Conservation (phyloP, 768 basidiomycete species). For the Favolaschia claudopus region DNA sequence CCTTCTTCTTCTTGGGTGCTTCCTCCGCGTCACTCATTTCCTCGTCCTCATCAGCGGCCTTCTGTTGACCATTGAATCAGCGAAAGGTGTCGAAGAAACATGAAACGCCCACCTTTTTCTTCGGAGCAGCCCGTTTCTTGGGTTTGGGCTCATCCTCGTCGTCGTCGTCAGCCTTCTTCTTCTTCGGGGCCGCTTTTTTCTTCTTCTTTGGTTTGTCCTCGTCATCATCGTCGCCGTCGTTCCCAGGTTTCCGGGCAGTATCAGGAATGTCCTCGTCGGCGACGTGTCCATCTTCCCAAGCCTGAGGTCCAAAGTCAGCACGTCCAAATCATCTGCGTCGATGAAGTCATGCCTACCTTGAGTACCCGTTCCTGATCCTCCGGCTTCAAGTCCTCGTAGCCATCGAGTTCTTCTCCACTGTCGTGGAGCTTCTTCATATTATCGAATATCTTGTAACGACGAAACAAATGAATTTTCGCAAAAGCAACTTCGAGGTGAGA, state of each 20-base stretch:
- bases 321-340: no score
- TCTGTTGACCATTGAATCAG: slow-evolving; percentile 16
- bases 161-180: slow-evolving; percentile 39
- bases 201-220: slow-evolving; percentile 66
- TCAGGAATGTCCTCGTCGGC: slow-evolving; percentile 84
- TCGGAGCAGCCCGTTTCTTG: slow-evolving; percentile 44
- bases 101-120: slow-evolving; percentile 38
- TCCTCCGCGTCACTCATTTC: slow-evolving; percentile 38
- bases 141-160: slow-evolving; percentile 40
- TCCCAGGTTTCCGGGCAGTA: slow-evolving; percentile 65
- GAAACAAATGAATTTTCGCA: neutral
- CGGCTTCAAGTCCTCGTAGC: slow-evolving; percentile 74
- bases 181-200: slow-evolving; percentile 42
- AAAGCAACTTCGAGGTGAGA: neutral
- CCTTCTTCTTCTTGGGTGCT: slow-evolving; percentile 49
- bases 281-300: slow-evolving; percentile 81
- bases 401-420: slow-evolving; percentile 77
- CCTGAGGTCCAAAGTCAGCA: no score
- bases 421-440: slow-evolving; percentile 74
- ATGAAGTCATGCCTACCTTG: no score
- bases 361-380: slow-evolving; percentile 77
- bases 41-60: slow-evolving; percentile 41
- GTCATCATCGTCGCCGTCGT: slow-evolving; percentile 42
- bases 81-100: neutral
- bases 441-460: slow-evolving; percentile 66